A percentile compares a stretch with the other conserved stretches of the same genome.
Evolutionary conservation across 805 yeast species (phyloP).

Genomic region (Saccharomyces jurei): DNA sequence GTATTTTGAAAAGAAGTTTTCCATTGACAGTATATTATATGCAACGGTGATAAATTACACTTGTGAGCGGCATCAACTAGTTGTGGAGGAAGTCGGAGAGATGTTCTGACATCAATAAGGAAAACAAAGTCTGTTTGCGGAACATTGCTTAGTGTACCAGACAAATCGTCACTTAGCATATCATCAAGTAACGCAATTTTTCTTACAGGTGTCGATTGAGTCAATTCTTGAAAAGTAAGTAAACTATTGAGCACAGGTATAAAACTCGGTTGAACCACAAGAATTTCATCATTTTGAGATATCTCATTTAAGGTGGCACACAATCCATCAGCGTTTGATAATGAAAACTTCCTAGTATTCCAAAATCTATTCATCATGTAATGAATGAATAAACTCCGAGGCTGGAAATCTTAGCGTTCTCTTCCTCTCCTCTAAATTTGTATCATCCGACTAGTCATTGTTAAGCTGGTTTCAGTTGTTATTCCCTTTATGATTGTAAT

Average conservation of each 20-base stretch:
- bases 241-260: conserved; percentile 17
- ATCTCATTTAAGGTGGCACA: conserved; percentile 11
- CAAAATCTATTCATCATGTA: conserved; percentile 16
- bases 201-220: conserved; percentile 19
- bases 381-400: background rate
- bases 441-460: background rate
- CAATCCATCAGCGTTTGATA: conserved; percentile 9
- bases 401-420: background rate
- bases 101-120: conserved; percentile 22
- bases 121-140: conserved; percentile 16
- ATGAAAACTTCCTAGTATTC: conserved; percentile 23
- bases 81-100: conserved; percentile 12
- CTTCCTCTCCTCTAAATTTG: background rate
- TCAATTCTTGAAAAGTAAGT: conserved; percentile 23
- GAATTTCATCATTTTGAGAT: conserved; percentile 11
- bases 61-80: conserved; percentile 4
- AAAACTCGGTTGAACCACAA: conserved; percentile 20
- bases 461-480: background rate
- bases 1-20: conserved; percentile 9
- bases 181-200: conserved; percentile 22
- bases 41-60: conserved; percentile 2
- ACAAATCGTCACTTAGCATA: conserved; percentile 11
- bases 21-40: conserved; percentile 16
- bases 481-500: background rate
- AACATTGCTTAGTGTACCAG: conserved; percentile 6